These are phyloP conservation scores for Syncephalis fuscata DNA, from an alignment of 371 early-diverging fungal species.

Conservation along the genomic window DNA sequence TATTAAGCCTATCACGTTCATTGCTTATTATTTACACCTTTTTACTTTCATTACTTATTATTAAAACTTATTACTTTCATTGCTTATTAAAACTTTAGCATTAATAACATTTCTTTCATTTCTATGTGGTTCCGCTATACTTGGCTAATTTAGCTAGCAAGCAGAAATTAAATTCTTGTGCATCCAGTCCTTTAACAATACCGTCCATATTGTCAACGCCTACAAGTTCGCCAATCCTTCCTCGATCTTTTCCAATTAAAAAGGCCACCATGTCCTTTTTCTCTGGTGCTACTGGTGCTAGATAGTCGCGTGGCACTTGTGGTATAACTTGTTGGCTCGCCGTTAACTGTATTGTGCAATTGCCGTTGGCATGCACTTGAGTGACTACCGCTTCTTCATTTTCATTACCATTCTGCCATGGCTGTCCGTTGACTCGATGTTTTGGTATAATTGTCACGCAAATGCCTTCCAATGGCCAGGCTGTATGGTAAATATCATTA, in stretches of 20 bases:
- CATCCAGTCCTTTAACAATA: no score
- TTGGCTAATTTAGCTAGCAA: no score
- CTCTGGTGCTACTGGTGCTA: slow-evolving; percentile 54
- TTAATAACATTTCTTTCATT: no score
- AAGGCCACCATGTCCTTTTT: slow-evolving; percentile 66
- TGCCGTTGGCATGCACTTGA: slow-evolving; percentile 23
- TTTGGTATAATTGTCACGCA: background rate
- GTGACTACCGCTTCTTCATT: slow-evolving; percentile 27
- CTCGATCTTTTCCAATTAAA: slow-evolving; percentile 47
- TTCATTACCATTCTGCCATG: slow-evolving; percentile 16
- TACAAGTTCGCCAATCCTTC: slow-evolving; percentile 28
- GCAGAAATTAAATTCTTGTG: no score
- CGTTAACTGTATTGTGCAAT: slow-evolving; percentile 16
- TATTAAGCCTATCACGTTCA: no score
- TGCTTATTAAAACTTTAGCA: no score
- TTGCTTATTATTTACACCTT: no score
- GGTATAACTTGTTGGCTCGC: slow-evolving; percentile 13
- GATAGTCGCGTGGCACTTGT: slow-evolving; percentile 20
- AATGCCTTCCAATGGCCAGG: slow-evolving; percentile 10
- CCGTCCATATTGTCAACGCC: no score
- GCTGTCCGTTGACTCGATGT: background rate
- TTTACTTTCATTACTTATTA: no score
- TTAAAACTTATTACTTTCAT: no score
- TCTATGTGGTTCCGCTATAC: no score
- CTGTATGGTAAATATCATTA: slow-evolving; percentile 5